phyloP scores from a whole-genome alignment of 1,284 basidiomycete species.

The Serendipita sp. region DNA sequence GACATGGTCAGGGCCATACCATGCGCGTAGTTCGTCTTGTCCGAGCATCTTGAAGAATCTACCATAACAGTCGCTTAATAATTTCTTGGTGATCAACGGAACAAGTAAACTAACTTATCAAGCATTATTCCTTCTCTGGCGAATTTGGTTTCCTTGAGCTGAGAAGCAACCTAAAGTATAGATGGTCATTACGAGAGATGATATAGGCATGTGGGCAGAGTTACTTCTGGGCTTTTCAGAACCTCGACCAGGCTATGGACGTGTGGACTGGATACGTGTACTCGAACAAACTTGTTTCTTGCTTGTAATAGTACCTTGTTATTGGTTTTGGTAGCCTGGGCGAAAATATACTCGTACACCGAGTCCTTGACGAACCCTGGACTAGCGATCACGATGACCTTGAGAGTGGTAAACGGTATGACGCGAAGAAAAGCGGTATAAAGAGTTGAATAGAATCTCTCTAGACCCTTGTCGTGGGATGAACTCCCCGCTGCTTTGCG shows the following conservation, averaged over 20 bases:
- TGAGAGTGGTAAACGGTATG: constrained; percentile 72
- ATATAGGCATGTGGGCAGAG: neutral
- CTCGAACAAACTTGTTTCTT: constrained; percentile 75
- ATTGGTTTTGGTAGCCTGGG: constrained; percentile 64
- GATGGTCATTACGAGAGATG: neutral
- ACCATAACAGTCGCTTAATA: constrained; percentile 8
- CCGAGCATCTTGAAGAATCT: constrained; percentile 97
- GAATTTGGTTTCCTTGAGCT: constrained; percentile 95
- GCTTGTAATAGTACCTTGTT: constrained; percentile 74
- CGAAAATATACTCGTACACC: constrained; percentile 74
- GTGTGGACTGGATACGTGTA: constrained; percentile 87
- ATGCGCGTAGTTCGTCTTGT: constrained; percentile 86
- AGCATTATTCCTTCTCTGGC: constrained; percentile 84
- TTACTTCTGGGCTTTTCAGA: constrained; percentile 81
- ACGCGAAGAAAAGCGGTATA: constrained; percentile 83
- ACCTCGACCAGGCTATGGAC: constrained; percentile 94
- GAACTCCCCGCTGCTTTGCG: constrained; percentile 77
- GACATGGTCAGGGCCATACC: constrained; percentile 97
- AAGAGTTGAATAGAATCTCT: constrained; percentile 70
- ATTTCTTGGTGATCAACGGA: constrained; percentile 1
- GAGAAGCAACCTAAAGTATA: constrained; percentile 40
- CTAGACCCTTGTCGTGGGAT: constrained; percentile 77
- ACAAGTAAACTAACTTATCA: constrained; percentile 47
- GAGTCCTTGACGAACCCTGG: constrained; percentile 92
- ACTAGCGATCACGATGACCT: constrained; percentile 88